Percentiles rank a stretch among this genome's conserved stretches.
Conservation (phyloP, 2,329 filamentous ascomycete species). For the Sporothrix phasma region DNA sequence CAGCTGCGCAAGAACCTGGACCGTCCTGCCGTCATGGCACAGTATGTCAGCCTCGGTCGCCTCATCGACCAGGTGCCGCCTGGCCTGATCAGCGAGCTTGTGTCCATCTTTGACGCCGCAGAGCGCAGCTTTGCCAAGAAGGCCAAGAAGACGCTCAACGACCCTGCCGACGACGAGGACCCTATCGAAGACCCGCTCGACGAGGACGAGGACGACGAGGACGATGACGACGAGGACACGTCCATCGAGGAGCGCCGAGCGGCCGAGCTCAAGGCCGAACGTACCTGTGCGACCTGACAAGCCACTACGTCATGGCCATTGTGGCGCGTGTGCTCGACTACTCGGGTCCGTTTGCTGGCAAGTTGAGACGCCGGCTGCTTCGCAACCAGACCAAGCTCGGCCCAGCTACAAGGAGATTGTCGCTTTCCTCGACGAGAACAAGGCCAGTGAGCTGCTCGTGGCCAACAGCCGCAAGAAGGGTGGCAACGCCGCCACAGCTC, state of each 20-base stretch:
- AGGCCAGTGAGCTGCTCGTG: slow-evolving; percentile 37
- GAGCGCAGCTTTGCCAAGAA: slow-evolving; percentile 72
- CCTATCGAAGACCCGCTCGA: slow-evolving; percentile 55
- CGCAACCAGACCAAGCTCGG: slow-evolving; percentile 76
- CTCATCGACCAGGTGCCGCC: slow-evolving; percentile 61
- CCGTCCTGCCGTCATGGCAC: slow-evolving; percentile 33
- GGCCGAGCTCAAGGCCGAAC: slow-evolving; percentile 66
- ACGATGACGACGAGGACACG: slow-evolving; percentile 48
- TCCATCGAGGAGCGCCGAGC: slow-evolving; percentile 53
- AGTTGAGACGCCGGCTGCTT: slow-evolving; percentile 60
- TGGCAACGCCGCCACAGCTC: slow-evolving; percentile 12
- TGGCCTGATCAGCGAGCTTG: slow-evolving; percentile 55
- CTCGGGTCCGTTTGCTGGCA: slow-evolving; percentile 47
- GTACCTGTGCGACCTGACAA: slow-evolving; percentile 78
- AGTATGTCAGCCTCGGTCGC: slow-evolving; percentile 45
- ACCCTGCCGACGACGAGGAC: slow-evolving; percentile 62
- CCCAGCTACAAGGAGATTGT: slow-evolving; percentile 76
- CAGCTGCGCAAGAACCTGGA: slow-evolving; percentile 52
- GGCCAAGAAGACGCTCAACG: slow-evolving; percentile 50
- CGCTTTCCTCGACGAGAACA: slow-evolving; percentile 64
- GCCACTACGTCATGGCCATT: slow-evolving; percentile 74
- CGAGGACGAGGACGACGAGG: slow-evolving; percentile 48
- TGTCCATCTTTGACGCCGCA: slow-evolving; percentile 62
- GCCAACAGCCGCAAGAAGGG: slow-evolving; percentile 31
- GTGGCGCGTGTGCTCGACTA: slow-evolving; percentile 64